Evolutionary conservation across 2,329 filamentous ascomycete genomes (phyloP).

Genomic region (Didymella pomorum): DNA sequence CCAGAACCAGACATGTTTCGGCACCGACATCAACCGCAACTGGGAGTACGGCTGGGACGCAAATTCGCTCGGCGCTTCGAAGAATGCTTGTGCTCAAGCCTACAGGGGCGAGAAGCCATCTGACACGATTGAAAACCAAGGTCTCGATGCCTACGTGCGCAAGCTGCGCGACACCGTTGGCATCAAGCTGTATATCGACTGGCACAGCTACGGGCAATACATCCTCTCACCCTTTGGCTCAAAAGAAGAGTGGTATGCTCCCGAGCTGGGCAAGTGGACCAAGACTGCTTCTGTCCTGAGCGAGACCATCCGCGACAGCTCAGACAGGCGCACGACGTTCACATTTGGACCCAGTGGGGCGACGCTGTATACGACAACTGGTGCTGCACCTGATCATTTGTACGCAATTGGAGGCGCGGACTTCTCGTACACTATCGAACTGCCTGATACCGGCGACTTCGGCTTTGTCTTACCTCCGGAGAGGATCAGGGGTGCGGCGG

Average conservation of each 20-base stretch:
- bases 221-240: not conserved
- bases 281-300: slow-evolving; percentile 58
- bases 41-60: slow-evolving; percentile 45
- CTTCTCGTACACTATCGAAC: slow-evolving; percentile 57
- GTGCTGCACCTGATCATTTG: slow-evolving; percentile 54
- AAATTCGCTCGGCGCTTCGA: slow-evolving; percentile 38
- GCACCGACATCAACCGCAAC: slow-evolving; percentile 47
- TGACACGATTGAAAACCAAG: slow-evolving; percentile 41
- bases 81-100: slow-evolving; percentile 11
- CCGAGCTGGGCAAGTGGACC: slow-evolving; percentile 60
- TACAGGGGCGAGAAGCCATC: slow-evolving; percentile 43
- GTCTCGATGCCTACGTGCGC: slow-evolving; percentile 46
- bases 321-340: slow-evolving; percentile 44
- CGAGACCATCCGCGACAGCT: slow-evolving; percentile 59
- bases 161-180: slow-evolving; percentile 56
- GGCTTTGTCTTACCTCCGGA: slow-evolving; percentile 59
- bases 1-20: slow-evolving; percentile 40
- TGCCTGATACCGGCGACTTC: slow-evolving; percentile 57
- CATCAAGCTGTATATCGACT: slow-evolving; percentile 67
- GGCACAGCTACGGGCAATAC: not conserved
- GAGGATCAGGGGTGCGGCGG: slow-evolving; percentile 56
- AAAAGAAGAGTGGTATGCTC: slow-evolving; percentile 52
- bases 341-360: slow-evolving; percentile 60
- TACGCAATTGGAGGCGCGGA: slow-evolving; percentile 47
- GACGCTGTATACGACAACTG: slow-evolving; percentile 66